Percentiles rank a stretch among this genome's conserved stretches.
These are phyloP conservation scores for Biancaea sappan DNA, from an alignment of 306 rosid genomes.

Conservation along the genomic window DNA sequence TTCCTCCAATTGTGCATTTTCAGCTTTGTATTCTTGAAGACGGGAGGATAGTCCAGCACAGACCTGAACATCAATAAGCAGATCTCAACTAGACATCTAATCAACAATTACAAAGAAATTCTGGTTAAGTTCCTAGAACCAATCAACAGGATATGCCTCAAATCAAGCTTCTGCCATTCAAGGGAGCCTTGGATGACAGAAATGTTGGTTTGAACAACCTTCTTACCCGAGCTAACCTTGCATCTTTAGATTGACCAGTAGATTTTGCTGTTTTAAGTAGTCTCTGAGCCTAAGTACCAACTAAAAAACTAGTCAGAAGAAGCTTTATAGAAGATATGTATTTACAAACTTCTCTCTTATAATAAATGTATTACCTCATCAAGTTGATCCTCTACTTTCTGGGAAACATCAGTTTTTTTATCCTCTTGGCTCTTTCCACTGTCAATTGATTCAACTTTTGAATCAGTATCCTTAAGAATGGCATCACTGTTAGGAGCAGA, in stretches of 20 bases:
- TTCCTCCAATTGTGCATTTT: conserved; percentile 98
- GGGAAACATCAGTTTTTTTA: conserved; percentile 50
- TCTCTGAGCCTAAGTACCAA: conserved; percentile 88
- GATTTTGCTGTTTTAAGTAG: conserved; percentile 85
- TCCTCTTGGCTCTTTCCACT: conserved; percentile 55
- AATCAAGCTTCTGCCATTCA: conserved; percentile 21
- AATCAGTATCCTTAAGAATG: conserved; percentile 45
- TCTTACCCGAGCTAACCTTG: conserved; percentile 97
- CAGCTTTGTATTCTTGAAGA: conserved; percentile 95
- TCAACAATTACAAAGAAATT: conserved; percentile 33
- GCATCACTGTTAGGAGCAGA: conserved; percentile 42
- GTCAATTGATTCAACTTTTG: conserved; percentile 44
- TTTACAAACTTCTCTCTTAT: conserved; percentile 26
- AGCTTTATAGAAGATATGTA: conserved; percentile 22
- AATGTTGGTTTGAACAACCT: conserved; percentile 23
- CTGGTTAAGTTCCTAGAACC: conserved; percentile 12
- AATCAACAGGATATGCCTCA: conserved; percentile 24
- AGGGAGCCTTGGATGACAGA: conserved; percentile 27
- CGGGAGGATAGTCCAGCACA: conserved; percentile 98
- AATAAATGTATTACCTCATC: conserved; percentile 73
- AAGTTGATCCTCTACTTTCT: conserved; percentile 79
- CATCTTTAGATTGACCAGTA: conserved; percentile 97
- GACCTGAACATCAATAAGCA: conserved; percentile 57
- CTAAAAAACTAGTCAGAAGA: conserved; percentile 65
- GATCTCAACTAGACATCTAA: conserved; percentile 36